Evolutionary conservation across 345 rosid species (phyloP).

Genomic region (Reutealis trisperma): DNA sequence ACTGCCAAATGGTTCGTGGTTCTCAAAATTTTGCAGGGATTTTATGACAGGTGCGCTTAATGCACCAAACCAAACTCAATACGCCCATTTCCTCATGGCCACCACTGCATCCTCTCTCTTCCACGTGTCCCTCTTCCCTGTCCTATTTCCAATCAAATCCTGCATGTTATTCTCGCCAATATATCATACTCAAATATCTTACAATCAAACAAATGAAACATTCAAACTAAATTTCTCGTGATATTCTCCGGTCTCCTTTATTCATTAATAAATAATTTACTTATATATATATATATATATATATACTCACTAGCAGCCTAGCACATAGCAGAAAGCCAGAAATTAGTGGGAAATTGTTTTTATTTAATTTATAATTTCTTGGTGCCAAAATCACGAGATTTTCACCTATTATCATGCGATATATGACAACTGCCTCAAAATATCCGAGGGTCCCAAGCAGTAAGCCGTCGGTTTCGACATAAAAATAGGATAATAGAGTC

Average conservation of each 20-base stretch:
- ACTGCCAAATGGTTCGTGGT: slow-evolving; percentile 27
- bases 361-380: too few species aligned
- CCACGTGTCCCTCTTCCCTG: slow-evolving; percentile 17
- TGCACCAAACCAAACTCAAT: slow-evolving; percentile 17
- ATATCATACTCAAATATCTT: slow-evolving; percentile 1
- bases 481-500: slow-evolving; percentile 3
- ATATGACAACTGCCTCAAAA: slow-evolving; percentile 32
- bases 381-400: slow-evolving; percentile 33
- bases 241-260: too few species aligned
- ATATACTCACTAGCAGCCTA: too few species aligned
- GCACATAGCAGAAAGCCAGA: too few species aligned
- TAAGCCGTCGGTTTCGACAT: slow-evolving; percentile 12
- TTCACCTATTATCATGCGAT: slow-evolving; percentile 26
- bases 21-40: slow-evolving; percentile 4
- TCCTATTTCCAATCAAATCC: neutral
- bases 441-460: slow-evolving; percentile 20
- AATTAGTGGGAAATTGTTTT: too few species aligned
- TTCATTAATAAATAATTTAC: too few species aligned
- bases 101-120: slow-evolving; percentile 19
- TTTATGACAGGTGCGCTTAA: slow-evolving; percentile 28
- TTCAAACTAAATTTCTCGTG: neutral
- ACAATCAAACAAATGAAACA: neutral
- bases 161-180: slow-evolving; percentile 9
- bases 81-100: slow-evolving; percentile 17
- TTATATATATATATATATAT: too few species aligned